Evolutionary conservation across 2,329 filamentous ascomycete genomes (phyloP), one percentile per base, ranked within the genome.

Genomic region (Fusarium sp.): DNA sequence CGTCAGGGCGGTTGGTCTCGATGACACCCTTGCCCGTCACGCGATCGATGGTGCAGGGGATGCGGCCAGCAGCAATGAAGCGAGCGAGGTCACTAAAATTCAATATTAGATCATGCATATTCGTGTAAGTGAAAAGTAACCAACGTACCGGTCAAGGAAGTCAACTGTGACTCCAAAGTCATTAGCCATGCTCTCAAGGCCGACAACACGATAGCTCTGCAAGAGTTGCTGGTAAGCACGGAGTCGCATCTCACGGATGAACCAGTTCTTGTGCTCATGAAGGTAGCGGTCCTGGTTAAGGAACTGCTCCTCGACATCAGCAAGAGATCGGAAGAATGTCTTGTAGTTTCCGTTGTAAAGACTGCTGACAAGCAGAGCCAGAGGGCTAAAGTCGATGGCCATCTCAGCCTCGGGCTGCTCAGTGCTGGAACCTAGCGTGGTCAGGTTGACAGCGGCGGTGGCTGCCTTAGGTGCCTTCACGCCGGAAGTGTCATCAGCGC

Each of bases 161-260:
- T 98, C 95, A 17, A 99, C 93, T 4, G 93, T 96, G 65, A 99
- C 95, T 57, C 96, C 96, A 84, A 99, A 99, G 80, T 97, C 95
- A 70, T 90, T 92, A 21, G 96, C 96, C 95, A 99, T 99, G 82
- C 93, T 97, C 80, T 94, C 92, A 70, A 99, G 86, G n/a, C 95
- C 94, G 36, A 99, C 96, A 13, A 99, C 94, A 47, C 95, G 92
- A 84, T 99, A 99, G 78, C 94, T 97, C 84, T 98, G 96, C 43
- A 99, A 88, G 40, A 99, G 88, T 84, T 99, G 96, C 81, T 97
- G 94, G 84, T 99, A 99, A 36, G 94, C 95, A 62, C 95, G 91
- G 71, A 98, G 88, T 60, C 96, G 91, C 96, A 99, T 99, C 86
- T 99, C 96, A 52, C 96, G 92, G 74, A 99, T 95, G 80, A 96